phyloP scores from a whole-genome alignment of 176 grass and related monocot genomes.

The Chloris gayana region DNA sequence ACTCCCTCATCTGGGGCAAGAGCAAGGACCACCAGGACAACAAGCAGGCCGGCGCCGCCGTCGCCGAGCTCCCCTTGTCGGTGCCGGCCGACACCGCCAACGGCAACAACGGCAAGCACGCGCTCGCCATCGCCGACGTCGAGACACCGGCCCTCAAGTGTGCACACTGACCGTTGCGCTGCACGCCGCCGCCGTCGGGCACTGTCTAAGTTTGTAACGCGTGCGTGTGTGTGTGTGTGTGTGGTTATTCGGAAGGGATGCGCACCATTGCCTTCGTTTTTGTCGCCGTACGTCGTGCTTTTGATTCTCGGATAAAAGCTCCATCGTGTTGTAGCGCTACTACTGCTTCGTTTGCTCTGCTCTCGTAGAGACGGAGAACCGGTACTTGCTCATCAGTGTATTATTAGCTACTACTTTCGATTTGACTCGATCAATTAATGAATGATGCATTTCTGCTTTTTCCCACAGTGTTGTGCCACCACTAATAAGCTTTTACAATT shows the following conservation, averaged over 20 bases:
- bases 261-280: neutral
- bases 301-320: neutral
- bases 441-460: neutral
- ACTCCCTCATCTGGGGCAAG: slow-evolving; percentile 95
- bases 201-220: neutral
- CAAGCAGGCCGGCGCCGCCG: slow-evolving; percentile 2
- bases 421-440: neutral
- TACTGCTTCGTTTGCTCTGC: slow-evolving; percentile 17
- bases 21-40: slow-evolving; percentile 62
- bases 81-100: neutral
- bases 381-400: neutral
- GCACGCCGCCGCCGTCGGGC: neutral
- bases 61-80: slow-evolving; percentile 61
- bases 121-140: slow-evolving; percentile 29
- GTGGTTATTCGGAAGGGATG: neutral
- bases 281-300: neutral
- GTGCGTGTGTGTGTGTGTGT: no score
- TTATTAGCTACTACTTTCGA: slow-evolving; percentile 15
- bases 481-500: neutral
- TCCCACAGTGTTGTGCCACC: neutral
- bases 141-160: slow-evolving; percentile 47
- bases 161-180: neutral
- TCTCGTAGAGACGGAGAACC: slow-evolving; percentile 29
- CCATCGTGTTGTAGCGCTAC: neutral
- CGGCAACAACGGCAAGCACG: slow-evolving; percentile 51